Percentiles rank a stretch among this genome's conserved stretches.
These are phyloP conservation scores for Sequoiadendron giganteum DNA, from an alignment of 75 land plant genomes.

Conservation along the genomic window DNA sequence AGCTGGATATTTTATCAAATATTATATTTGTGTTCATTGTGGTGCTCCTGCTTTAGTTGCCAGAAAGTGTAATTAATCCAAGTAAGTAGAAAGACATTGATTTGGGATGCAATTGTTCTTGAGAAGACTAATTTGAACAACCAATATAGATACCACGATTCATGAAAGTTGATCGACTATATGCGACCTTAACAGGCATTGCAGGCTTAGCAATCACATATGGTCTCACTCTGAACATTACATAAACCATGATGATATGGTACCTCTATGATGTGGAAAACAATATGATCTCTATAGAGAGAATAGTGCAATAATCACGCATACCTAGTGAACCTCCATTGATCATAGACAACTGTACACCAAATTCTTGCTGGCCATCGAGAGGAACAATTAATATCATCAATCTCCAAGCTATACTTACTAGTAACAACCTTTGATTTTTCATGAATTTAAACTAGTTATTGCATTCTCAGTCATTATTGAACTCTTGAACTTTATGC, in stretches of 20 bases:
- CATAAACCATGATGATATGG: constrained; percentile 63
- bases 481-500: neutral
- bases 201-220: constrained; percentile 91
- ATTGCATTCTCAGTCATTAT: neutral
- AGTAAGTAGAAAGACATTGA: constrained; percentile 32
- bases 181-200: constrained; percentile 36
- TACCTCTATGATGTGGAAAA: constrained; percentile 64
- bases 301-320: constrained; percentile 69
- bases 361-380: constrained; percentile 57
- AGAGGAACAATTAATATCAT: constrained; percentile 48
- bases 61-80: constrained; percentile 57
- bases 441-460: neutral
- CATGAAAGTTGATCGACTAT: neutral
- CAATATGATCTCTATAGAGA: constrained; percentile 84
- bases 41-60: constrained; percentile 59
- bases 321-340: constrained; percentile 81
- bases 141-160: neutral
- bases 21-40: constrained; percentile 64
- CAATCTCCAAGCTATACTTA: constrained; percentile 30
- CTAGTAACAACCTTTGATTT: neutral
- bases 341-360: constrained; percentile 36
- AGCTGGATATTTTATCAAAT: constrained; percentile 65
- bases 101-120: neutral
- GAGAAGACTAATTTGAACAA: neutral
- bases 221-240: constrained; percentile 65